Evolutionary conservation across 345 rosid genomes (phyloP).

Genomic region (Reutealis trisperma): DNA sequence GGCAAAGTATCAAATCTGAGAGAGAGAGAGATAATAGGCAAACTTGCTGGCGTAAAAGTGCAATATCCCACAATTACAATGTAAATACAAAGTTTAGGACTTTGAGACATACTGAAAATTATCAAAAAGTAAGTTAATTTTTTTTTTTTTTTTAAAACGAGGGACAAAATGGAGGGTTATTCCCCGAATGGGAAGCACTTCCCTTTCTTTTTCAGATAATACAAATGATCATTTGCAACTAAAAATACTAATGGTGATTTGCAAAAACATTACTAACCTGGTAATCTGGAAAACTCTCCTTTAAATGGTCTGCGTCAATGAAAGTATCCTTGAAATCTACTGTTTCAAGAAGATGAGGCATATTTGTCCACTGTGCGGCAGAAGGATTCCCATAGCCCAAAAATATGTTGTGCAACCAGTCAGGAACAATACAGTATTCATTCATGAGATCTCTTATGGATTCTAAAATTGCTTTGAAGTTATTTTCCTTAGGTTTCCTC

Average conservation of each 20-base stretch:
- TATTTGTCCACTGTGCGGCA: constrained; percentile 98
- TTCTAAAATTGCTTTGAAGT: constrained; percentile 97
- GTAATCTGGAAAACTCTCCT: constrained; percentile 69
- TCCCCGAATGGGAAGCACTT: neutral
- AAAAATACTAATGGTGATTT: no score
- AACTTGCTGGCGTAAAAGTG: neutral
- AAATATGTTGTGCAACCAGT: constrained; percentile 93
- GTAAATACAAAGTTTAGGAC: neutral
- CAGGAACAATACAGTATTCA: constrained; percentile 97
- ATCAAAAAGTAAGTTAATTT: neutral
- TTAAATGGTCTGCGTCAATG: constrained; percentile 74
- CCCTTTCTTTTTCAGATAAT: neutral
- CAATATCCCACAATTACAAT: no score
- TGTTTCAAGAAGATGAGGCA: constrained; percentile 85
- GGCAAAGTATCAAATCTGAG: neutral
- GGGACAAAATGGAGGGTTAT: neutral
- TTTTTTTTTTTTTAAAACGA: no score
- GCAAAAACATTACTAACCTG: constrained; percentile 51
- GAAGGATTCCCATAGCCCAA: constrained; percentile 99
- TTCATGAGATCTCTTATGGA: constrained; percentile 99
- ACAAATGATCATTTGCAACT: no score
- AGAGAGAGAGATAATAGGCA: neutral
- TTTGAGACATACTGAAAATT: neutral
- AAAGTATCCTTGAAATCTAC: constrained; percentile 98
- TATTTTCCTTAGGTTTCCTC: constrained; percentile 98